These are phyloP conservation scores for Cystoisospora suis DNA, from an alignment of 169 alveolate genomes.

Conservation along the genomic window DNA sequence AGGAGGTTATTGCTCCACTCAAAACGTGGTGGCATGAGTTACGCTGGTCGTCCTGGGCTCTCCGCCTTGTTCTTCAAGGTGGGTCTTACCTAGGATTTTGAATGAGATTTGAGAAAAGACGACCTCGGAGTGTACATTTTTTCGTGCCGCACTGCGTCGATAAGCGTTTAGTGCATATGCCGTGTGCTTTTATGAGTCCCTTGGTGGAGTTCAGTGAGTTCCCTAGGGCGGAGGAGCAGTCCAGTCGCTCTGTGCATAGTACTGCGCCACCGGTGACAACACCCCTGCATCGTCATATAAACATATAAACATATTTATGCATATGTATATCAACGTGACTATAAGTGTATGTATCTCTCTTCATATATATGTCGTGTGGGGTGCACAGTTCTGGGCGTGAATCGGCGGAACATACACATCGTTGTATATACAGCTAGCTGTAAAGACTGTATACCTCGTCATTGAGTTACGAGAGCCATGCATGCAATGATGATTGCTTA, in stretches of 20 bases:
- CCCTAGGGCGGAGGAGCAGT: neutral
- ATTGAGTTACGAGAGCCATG: too few species aligned
- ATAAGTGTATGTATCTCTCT: neutral
- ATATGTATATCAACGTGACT: neutral
- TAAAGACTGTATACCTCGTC: neutral
- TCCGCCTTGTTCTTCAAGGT: neutral
- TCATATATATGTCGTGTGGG: neutral
- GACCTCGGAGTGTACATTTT: too few species aligned
- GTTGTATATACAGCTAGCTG: neutral
- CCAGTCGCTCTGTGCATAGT: neutral
- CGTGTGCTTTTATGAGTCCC: too few species aligned
- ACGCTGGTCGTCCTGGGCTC: neutral
- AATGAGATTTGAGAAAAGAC: too few species aligned
- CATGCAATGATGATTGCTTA: too few species aligned
- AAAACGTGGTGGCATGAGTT: neutral
- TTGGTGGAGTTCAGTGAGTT: too few species aligned
- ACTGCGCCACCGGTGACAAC: neutral
- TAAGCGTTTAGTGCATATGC: too few species aligned
- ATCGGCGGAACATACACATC: neutral
- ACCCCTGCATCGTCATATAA: neutral
- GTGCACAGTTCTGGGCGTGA: neutral
- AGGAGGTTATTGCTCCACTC: neutral
- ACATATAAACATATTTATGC: too few species aligned
- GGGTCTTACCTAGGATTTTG: too few species aligned
- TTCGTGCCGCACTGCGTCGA: too few species aligned